These are phyloP conservation scores for Neofusicoccum cordaticola DNA, from an alignment of 2,329 filamentous ascomycete species.

Conservation along the genomic window DNA sequence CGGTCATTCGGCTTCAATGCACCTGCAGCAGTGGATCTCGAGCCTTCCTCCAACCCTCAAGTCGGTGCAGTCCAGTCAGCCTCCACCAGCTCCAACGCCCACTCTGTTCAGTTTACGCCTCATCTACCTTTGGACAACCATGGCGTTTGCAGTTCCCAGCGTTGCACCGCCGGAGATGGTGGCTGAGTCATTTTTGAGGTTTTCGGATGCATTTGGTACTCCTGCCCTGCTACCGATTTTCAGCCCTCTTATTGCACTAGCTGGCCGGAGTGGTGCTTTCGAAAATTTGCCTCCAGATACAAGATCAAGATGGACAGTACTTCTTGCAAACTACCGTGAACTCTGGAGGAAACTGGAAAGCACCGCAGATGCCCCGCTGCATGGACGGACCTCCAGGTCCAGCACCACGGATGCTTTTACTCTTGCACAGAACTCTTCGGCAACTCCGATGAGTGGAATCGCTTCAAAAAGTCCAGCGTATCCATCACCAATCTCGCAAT, in stretches of 20 bases:
- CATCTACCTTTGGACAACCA: conserved; percentile 26
- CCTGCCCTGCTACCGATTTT: conserved; percentile 28
- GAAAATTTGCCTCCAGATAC: conserved; percentile 6
- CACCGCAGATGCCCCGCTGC: not conserved
- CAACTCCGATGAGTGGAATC: not conserved
- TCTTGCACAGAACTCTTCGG: not conserved
- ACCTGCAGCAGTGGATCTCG: conserved; percentile 13
- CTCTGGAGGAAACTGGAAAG: conserved; percentile 5
- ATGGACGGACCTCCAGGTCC: not conserved
- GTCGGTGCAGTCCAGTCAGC: conserved; percentile 7
- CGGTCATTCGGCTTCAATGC: conserved; percentile 1
- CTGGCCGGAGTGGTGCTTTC: conserved; percentile 14
- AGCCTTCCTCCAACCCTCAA: conserved; percentile 13
- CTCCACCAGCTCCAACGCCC: conserved; percentile 7
- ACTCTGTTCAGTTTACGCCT: conserved; percentile 23
- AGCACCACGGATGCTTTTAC: not conserved
- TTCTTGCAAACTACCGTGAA: conserved; percentile 8
- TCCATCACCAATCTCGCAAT: conserved; percentile 12
- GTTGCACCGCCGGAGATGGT: conserved; percentile 21
- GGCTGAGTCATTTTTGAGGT: conserved; percentile 28
- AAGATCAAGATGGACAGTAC: not conserved
- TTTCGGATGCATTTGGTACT: conserved; percentile 25
- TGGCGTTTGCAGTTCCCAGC: conserved; percentile 25
- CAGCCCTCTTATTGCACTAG: conserved; percentile 14
- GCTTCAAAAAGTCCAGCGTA: not conserved